phyloP scores from a whole-genome alignment of 441 rosid genomes.

The Geranium incanum region DNA sequence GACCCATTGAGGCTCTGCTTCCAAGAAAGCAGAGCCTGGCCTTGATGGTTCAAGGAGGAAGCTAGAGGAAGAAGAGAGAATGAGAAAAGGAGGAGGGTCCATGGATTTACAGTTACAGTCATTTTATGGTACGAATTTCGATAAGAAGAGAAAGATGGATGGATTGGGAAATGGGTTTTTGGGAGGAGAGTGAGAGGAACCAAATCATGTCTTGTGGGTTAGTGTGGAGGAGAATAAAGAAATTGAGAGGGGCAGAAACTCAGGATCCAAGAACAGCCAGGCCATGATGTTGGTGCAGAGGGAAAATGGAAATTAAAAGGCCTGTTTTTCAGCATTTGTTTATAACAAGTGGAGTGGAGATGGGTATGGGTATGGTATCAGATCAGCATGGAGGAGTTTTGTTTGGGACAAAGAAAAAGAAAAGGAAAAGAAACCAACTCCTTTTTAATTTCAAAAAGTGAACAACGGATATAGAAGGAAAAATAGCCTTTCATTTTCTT shows the following conservation, averaged over 20 bases:
- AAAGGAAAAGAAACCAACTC: background rate
- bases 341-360: slow-evolving; percentile 11
- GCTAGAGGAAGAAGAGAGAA: slow-evolving; percentile 15
- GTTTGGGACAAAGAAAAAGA: slow-evolving; percentile 8
- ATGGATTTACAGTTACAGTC: slow-evolving; percentile 49
- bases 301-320: slow-evolving; percentile 38
- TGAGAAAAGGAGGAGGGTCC: slow-evolving; percentile 12
- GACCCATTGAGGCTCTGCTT: slow-evolving; percentile 35
- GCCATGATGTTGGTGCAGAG: slow-evolving; percentile 50
- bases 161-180: slow-evolving; percentile 31
- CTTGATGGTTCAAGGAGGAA: slow-evolving; percentile 44
- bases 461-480: too few species aligned
- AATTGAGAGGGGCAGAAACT: slow-evolving; percentile 51
- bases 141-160: slow-evolving; percentile 28
- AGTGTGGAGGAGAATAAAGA: slow-evolving; percentile 22
- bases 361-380: background rate
- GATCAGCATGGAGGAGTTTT: background rate
- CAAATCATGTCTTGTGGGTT: slow-evolving; percentile 48
- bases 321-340: slow-evolving; percentile 30
- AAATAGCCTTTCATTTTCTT: slow-evolving; percentile 7
- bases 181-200: slow-evolving; percentile 33
- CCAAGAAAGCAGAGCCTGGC: slow-evolving; percentile 56
- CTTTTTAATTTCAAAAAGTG: too few species aligned
- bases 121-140: slow-evolving; percentile 40
- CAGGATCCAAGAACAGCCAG: slow-evolving; percentile 85